Conservation (phyloP, 352 stramenopile genomes). For the Phytopythium boreale region DNA sequence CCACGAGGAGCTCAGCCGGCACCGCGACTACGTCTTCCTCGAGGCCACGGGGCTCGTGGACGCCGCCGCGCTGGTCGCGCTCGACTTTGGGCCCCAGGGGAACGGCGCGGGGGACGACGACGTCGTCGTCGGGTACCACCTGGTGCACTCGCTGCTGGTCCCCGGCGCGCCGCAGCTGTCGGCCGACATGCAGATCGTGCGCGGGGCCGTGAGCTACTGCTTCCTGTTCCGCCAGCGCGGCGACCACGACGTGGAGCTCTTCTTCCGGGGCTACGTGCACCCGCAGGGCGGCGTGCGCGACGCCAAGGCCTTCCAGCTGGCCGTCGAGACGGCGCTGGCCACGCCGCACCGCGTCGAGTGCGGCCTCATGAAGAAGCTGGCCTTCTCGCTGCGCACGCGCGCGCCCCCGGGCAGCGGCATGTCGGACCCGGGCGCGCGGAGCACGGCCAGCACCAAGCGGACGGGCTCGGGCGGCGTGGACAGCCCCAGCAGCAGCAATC, state of each 20-base stretch:
- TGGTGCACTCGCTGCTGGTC: conserved; percentile 58
- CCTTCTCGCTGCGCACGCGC: conserved; percentile 50
- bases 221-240: conserved; percentile 42
- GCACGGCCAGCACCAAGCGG: background rate
- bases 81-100: background rate
- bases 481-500: conserved; percentile 20
- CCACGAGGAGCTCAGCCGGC: conserved; percentile 51
- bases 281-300: conserved; percentile 48
- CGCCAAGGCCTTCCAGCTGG: conserved; percentile 38
- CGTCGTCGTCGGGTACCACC: conserved; percentile 38
- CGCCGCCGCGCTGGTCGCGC: conserved; percentile 1
- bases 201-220: conserved; percentile 53
- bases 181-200: conserved; percentile 65
- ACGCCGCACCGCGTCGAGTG: conserved; percentile 42
- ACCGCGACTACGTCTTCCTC: conserved; percentile 66
- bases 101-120: too few relatives aligned
- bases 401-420: conserved; percentile 4
- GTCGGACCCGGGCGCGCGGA: conserved; percentile 1
- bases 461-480: conserved; percentile 4
- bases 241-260: conserved; percentile 44
- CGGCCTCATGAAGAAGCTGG: conserved; percentile 71
- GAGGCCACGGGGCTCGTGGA: conserved; percentile 47
- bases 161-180: conserved; percentile 45
- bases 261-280: conserved; percentile 49
- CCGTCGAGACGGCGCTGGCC: conserved; percentile 38